Base-by-base conservation (phyloP, 139 green algal species). In the Choricystis sp. region DNA sequence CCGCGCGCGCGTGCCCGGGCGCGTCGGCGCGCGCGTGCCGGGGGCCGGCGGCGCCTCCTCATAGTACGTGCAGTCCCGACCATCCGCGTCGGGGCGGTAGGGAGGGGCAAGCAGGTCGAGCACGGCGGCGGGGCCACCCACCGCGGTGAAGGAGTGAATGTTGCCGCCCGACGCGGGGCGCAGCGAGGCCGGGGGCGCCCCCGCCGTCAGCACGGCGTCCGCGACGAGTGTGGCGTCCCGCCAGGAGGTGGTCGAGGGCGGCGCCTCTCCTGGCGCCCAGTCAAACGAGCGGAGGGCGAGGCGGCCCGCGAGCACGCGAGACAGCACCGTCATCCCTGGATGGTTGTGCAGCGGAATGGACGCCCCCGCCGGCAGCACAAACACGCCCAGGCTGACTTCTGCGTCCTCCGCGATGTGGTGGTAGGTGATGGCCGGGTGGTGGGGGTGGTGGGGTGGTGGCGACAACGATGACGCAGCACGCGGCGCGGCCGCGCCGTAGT, bases 291-390 rank as follows among this genome's bases (percentile, higher is more conserved):
- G 63, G 24, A 97, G 75, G 27, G 83, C 81, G 64, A 96, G 73
- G 3, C 66, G 58, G 19, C 90, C 90, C 67, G 89, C 94, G 56
- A 97, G 70, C 59, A 96, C 73, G 64, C 85, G 72, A 52, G 71
- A 79, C 19, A 87, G 56, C 5, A 85, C 80, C 1, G 74, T 80
- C 81, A 87, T 87, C 22, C 78, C 85, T 16, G 88, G 88, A 64
- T 95, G 88, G 68, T 96, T 82, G 71, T 95, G 90, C 61, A 96
- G 75, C 31, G 90, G 90, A 30, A 97, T 91, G 21, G 49, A 55
- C 0, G 83, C 74, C 1, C 69, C 60, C 5, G 61, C 29, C 0
- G 85, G 83, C 28, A 96, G 66, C 65, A 81, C 88, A 61, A 96
- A 96, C 25, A 96, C 88, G 30, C 89, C 89, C 28, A 96, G 68